Evolutionary conservation across 441 rosid species (phyloP), one percentile per base, ranked within the genome.

Genomic region (Syzygium malaccense): DNA sequence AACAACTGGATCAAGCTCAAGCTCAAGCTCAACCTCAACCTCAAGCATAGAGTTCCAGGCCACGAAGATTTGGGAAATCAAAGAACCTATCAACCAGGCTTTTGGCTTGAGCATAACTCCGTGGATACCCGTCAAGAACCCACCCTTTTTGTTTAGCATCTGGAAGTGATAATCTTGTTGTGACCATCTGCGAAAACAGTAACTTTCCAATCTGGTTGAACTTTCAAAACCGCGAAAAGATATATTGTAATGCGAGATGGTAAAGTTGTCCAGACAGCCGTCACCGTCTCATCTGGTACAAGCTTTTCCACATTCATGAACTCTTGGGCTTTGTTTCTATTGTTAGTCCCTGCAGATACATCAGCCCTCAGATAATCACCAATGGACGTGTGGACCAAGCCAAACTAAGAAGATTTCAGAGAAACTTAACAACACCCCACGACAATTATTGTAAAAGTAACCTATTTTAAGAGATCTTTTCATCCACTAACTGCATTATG

Each of bases 111-210:
- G 97, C 89, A 89, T 86, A 92, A 92, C 93, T 96, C 90, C 97
- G 90, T 54, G 99, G 99, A 90, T 94, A 96, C 49, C 99, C 99
- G 93, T 98, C 98, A 33, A 96, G 95, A 92, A 96, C 98, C 99
- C 99, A 98, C 78, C 99, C 99, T n/a, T 90, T 93, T 88, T 92
- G 92, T 93, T 93, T 94, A 88, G 93, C 97, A 91, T 98, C 99
- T 91, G 94, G 93, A 55, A 90, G 91, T 20, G 97, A 93, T 92
- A 98, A 92, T 87, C 99, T 91, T 86, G 91, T 90, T 8, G 94
- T 93, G 90, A 96, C 97, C 98, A 98, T 96, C 99, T 98, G 30
- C 32, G 48, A 19, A 37, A 85, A 41, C 90, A 79, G 88, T 75
- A 88, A 89, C 32, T 58, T 75, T 20, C 49, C 85, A 55, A 64